Conservation (phyloP, 208 protist genomes). For the Crithidia expoeki region DNA sequence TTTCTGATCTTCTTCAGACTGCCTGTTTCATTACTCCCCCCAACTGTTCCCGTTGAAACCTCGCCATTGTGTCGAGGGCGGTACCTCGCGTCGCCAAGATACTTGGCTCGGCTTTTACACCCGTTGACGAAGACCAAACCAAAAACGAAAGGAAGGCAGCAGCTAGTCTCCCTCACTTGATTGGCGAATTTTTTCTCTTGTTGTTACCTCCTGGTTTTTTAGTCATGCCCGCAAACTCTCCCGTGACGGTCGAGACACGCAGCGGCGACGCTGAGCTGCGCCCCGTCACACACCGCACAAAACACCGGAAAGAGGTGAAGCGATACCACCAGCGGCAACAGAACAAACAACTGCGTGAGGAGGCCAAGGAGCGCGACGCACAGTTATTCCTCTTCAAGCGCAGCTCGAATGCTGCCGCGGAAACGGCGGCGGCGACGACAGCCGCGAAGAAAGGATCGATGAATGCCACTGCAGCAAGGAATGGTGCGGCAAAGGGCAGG, state of each 20-base stretch:
- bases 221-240: background rate
- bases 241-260: conserved; percentile 5
- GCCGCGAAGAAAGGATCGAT: background rate
- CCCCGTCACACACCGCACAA: conserved; percentile 37
- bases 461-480: background rate
- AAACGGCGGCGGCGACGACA: background rate
- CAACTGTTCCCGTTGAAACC: no score
- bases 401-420: background rate
- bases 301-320: conserved; percentile 80
- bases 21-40: no score
- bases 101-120: no score
- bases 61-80: no score
- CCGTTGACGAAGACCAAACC: no score
- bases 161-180: no score
- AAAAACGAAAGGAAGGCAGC: no score
- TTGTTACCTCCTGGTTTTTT: background rate
- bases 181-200: conserved; percentile 23
- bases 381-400: conserved; percentile 55
- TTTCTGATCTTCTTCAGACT: no score
- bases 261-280: conserved; percentile 6
- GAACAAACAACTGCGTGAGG: conserved; percentile 39
- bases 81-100: no score
- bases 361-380: conserved; percentile 56
- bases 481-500: background rate
- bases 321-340: conserved; percentile 63